Base-by-base conservation (phyloP, 495 filamentous ascomycete species). In the Aspergillus saccharolyticus region DNA sequence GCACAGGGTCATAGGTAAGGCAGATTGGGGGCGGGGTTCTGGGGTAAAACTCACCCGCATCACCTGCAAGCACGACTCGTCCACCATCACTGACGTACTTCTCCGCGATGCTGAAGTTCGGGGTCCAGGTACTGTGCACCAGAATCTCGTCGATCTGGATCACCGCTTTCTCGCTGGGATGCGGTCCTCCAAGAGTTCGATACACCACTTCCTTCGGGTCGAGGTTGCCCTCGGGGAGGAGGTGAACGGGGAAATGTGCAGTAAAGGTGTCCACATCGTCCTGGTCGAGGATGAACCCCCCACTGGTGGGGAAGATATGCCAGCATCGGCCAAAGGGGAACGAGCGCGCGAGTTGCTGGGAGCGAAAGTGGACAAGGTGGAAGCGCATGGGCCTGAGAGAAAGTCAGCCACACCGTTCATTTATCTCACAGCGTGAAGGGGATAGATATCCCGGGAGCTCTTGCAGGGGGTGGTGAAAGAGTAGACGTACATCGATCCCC, bases 1-100 rank as follows among this genome's bases (percentile, higher is more conserved):
- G n/a, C n/a, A n/a, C n/a, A n/a, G n/a, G 25, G 25, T 28, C 3
- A 4, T 9, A 28, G 3, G 25, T 9, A 28, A 9, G 25, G 9
- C 3, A 28, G 3, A 9, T 28, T 4, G 25, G 25, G 25, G 3
- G 25, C 9, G 25, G 3, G 9, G 25, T 28, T 9, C 25, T 9
- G 25, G 9, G 25, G 25, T 28, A 28, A 39, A 18, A 56, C 53
- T 30, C 17, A 61, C 59, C 59, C 44, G 61, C 69, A 62, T 85
- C 82, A 15, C 82, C 82, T 5, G 77, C 81, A 0, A 84, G 68
- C 25, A 85, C 75, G 3, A 85, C 65, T 1, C 74, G 66, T 15
- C 65, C 58, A n/a, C 68, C 42, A n/a, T 39, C 25, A 0, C 43
- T 56, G 16, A 16, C 4, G 21, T 67, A 69, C 2, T 20, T 22